Base-by-base conservation (phyloP, 2,329 filamentous ascomycete species). In the Neobulgaria alba region DNA sequence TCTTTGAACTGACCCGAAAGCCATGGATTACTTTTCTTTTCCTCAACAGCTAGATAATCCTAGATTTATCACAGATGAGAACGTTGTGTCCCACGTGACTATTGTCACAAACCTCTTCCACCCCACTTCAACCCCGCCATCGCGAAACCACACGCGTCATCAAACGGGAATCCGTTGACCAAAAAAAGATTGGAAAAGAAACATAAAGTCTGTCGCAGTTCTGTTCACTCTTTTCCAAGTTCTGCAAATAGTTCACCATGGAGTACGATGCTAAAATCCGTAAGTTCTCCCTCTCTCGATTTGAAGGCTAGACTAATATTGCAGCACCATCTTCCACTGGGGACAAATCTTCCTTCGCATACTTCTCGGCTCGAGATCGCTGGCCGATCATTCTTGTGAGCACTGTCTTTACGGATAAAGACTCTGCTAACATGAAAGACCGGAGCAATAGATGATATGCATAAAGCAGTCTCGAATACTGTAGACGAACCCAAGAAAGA, bases 351-450 rank as follows among this genome's bases (percentile, higher is more conserved):
- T 95, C 88, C 35, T 96, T 96, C 61, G 92, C 85, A 38, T 87
- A 80, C 63, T 71, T 80, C 45, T 95, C 92, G 7, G 90, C 86
- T 23, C 75, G 82, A 57, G 82, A 88, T 52, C 75, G 92, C 61
- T 98, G 90, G 92, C 92, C 92, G 12, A 72, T 95, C 42, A 98
- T 98, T 59, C 67, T 98, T 54, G 87, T 93, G 56, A 61, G 41
- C 1, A 12, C 16, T 4, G 19, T 37, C n/a, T 31, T 10, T 30
- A 36, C 4, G 16, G 26, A 3, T n/a, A 20, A 29, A 20, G 18
- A 14, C 15, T 36, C 3, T 35, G 35, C 55, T 61, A 41, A 61
- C 41, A 36, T 23, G 10, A 23, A 41, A 93, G 86, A 96, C 92
- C 12, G 79, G 88, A 60, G 85, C 83, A 41, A 92, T 98, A 57